Percentiles rank a stretch among this genome's conserved stretches.
phyloP scores from a whole-genome alignment of 2,329 filamentous ascomycete species.

The Cercospora sp. region DNA sequence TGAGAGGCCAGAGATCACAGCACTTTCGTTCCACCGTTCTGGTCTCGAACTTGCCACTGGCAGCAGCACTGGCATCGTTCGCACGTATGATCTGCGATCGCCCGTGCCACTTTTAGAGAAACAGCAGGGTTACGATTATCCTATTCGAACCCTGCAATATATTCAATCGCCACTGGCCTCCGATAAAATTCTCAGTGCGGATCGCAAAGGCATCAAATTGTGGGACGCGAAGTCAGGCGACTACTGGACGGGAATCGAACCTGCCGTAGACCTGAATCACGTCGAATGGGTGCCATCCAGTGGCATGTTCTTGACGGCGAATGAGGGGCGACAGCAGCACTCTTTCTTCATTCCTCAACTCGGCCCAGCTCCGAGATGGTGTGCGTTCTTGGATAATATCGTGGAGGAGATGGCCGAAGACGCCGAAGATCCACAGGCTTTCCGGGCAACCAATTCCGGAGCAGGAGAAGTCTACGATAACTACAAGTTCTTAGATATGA shows the following conservation, averaged over 20 bases:
- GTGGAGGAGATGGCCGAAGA: constrained; percentile 98
- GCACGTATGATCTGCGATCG: constrained; percentile 88
- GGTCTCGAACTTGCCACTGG: constrained; percentile 84
- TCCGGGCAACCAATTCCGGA: constrained; percentile 45
- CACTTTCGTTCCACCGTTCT: constrained; percentile 79
- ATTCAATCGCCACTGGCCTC: constrained; percentile 54
- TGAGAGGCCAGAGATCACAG: constrained; percentile 68
- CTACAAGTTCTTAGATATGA: constrained; percentile 93
- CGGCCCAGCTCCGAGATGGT: constrained; percentile 92
- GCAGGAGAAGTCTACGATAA: constrained; percentile 88
- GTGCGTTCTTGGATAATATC: constrained; percentile 92
- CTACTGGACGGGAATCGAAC: constrained; percentile 95
- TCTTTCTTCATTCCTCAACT: constrained; percentile 93
- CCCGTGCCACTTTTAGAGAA: constrained; percentile 84
- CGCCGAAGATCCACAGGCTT: constrained; percentile 60
- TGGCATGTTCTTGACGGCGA: constrained; percentile 94
- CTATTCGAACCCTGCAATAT: constrained; percentile 79
- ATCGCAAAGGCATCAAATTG: constrained; percentile 95
- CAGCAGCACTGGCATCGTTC: constrained; percentile 81
- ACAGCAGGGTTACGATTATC: constrained; percentile 92
- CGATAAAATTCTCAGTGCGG: constrained; percentile 59
- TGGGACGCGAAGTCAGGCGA: constrained; percentile 83
- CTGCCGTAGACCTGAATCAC: constrained; percentile 89
- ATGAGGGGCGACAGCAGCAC: constrained; percentile 93
- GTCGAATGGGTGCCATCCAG: constrained; percentile 90